Base-by-base conservation (phyloP, 345 rosid genomes). In the Arabidopsis thaliana region DNA sequence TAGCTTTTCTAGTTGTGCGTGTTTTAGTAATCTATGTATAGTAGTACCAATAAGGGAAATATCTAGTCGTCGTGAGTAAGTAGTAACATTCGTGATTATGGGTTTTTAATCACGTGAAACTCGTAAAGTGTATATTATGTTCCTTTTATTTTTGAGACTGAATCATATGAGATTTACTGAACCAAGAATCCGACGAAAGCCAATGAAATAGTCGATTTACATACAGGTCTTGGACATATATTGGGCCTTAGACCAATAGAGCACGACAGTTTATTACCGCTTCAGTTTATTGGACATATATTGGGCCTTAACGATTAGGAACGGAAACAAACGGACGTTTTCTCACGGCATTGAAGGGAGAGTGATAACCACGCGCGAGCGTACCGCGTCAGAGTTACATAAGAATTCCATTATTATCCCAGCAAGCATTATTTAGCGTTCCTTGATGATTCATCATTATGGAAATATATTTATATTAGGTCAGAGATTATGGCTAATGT, bases 1-100 rank as follows among this genome's bases (percentile, higher is more conserved):
- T n/a, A 34, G 36, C 20, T 46, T 63, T 62, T 11, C 33, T 42
- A 24, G 28, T 36, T 63, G 59, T 25, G 14, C 20, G 13, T 51
- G 4, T 53, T 69, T 32, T 44, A 34, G 69, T 52, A 12, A 14
- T 23, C 23, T 12, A 23, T 59, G 79, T 41, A 1, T 66, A 28
- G 46, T 30, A 16, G 46, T 30, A 16, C 4, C 11, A n/a, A 34
- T 34, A 33, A 34, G 24, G 63, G 13, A 32, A 14, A 57, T 8
- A 33, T 57, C 24, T 0, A 33, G 24, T 33, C 41, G 1, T 16
- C 20, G 20, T 16, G 20, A 16, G 20, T 16, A 16, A 16, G 20
- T 16, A 56, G 9, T 7, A 33, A 10, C 33, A n/a, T 32, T 33
- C 10, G 41, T n/a, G 41, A 57, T 33, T 57, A 58, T 58, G 62